Evolutionary conservation across 805 yeast genomes (phyloP), one percentile per base, ranked within the genome.

Genomic region (Ogataea ramenticola): DNA sequence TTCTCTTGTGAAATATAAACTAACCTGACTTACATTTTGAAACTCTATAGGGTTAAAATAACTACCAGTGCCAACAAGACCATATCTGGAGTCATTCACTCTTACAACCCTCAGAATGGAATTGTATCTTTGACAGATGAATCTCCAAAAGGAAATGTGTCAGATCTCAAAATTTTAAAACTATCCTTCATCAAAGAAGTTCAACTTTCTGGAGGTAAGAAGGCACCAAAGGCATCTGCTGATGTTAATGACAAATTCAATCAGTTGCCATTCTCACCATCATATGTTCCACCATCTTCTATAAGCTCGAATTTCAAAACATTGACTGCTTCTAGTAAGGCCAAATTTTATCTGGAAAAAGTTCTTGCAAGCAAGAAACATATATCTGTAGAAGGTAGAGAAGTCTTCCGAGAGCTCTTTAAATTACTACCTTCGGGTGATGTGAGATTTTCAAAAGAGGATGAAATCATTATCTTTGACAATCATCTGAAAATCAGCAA

Each of bases 41-140:
- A 15, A 21, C 10, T 15, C 5, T 26, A 8, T 37, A 72, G 79
- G 53, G 85, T 86, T 46, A 77, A 70, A 55, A 67, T 84, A 42
- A 73, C 76, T 12, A 85, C 86, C 41, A 64, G 74, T 7, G 64
- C 79, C 39, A 87, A 82, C 54, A 70, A 72, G 24, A 67, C 68
- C 9, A 67, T 79, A 42, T 67, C 69, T n/a, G 95, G 93, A 1
- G 65, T 71, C 29, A 71, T 86, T 33, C 81, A 79, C 57, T 72
- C 88, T 10, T 81, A 75, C 57, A 75, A 77, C 45, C 67, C 80
- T 7, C 70, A 68, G 43, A 45, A 65, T 58, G 69, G 71, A 35
- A 58, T 77, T n/a, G 48, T 76, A 21, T 50, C 64, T 6, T 59
- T 74, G 1, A 54, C 71, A 43, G 56, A 56, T 19, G 46, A 52